These are phyloP conservation scores for Colletotrichum orbiculare DNA, from an alignment of 2,329 filamentous ascomycete species.

Conservation along the genomic window DNA sequence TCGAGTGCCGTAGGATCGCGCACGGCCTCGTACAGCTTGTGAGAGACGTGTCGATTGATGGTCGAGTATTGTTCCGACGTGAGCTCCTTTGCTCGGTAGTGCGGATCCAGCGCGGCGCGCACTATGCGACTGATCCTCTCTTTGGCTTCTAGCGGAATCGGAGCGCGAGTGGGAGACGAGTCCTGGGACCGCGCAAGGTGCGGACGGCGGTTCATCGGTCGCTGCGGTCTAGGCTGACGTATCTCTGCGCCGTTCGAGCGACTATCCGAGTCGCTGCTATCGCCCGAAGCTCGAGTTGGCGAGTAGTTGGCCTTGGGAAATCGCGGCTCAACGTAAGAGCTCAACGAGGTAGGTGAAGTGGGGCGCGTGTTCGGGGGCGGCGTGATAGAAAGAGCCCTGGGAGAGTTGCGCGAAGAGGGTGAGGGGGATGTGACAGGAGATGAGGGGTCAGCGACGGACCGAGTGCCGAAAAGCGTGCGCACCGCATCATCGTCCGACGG, in stretches of 20 bases:
- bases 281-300: slow-evolving; percentile 60
- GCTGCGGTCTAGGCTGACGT: slow-evolving; percentile 63
- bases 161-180: slow-evolving; percentile 72
- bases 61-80: slow-evolving; percentile 90
- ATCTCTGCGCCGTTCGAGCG: slow-evolving; percentile 56
- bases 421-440: slow-evolving; percentile 77
- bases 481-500: slow-evolving; percentile 67
- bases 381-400: slow-evolving; percentile 73
- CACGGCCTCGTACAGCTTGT: slow-evolving; percentile 83
- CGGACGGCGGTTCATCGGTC: slow-evolving; percentile 54
- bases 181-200: slow-evolving; percentile 64
- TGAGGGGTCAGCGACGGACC: slow-evolving; percentile 50
- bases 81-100: slow-evolving; percentile 79
- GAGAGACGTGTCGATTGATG: slow-evolving; percentile 91
- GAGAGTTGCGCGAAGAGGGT: slow-evolving; percentile 73
- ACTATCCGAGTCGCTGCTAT: slow-evolving; percentile 59
- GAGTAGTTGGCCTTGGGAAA: slow-evolving; percentile 82
- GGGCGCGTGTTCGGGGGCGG: slow-evolving; percentile 76
- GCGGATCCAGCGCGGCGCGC: slow-evolving; percentile 81
- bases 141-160: slow-evolving; percentile 84
- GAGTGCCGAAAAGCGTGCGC: slow-evolving; percentile 50
- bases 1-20: slow-evolving; percentile 68
- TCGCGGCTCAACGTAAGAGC: slow-evolving; percentile 77
- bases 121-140: slow-evolving; percentile 91
- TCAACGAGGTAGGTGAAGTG: slow-evolving; percentile 73